Evolutionary conservation across 2,329 filamentous ascomycete genomes (phyloP).

Genomic region (Emericellopsis cladophorae): DNA sequence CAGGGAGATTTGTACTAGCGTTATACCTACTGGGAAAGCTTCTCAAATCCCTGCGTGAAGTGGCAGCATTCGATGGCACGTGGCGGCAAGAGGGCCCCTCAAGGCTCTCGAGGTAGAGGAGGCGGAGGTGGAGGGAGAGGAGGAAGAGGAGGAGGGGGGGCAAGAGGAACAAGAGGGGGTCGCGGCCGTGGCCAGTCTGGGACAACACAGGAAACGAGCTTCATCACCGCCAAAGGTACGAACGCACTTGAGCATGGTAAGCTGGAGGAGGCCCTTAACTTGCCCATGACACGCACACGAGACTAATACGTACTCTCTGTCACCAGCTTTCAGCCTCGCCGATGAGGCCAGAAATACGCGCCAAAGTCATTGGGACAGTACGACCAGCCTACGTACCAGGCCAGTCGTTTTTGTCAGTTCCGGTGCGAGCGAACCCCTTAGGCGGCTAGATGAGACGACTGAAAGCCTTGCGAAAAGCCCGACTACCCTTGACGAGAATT

Average conservation of each 20-base stretch:
- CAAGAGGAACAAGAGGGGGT: constrained; percentile 1
- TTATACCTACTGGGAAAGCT: no score
- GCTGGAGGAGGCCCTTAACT: no score
- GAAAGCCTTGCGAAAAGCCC: background rate
- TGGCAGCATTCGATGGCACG: no score
- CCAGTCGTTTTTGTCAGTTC: constrained; percentile 41
- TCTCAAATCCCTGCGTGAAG: no score
- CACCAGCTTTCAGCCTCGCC: constrained; percentile 15
- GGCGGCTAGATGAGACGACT: constrained; percentile 18
- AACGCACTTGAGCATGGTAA: background rate
- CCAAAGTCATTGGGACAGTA: constrained; percentile 22
- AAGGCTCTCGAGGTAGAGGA: no score
- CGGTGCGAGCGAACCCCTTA: constrained; percentile 36
- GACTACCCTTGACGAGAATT: background rate
- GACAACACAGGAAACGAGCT: background rate
- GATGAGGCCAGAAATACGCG: constrained; percentile 39
- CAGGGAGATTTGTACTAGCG: no score
- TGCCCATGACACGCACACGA: background rate
- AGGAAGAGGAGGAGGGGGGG: no score
- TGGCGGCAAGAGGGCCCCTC: no score
- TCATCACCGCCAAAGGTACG: background rate
- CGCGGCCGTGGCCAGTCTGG: background rate
- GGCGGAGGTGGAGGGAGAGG: no score
- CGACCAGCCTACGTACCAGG: constrained; percentile 29
- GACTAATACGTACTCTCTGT: background rate